Conservation (phyloP, 2,329 filamentous ascomycete species). For the Botrytis pseudocinerea region DNA sequence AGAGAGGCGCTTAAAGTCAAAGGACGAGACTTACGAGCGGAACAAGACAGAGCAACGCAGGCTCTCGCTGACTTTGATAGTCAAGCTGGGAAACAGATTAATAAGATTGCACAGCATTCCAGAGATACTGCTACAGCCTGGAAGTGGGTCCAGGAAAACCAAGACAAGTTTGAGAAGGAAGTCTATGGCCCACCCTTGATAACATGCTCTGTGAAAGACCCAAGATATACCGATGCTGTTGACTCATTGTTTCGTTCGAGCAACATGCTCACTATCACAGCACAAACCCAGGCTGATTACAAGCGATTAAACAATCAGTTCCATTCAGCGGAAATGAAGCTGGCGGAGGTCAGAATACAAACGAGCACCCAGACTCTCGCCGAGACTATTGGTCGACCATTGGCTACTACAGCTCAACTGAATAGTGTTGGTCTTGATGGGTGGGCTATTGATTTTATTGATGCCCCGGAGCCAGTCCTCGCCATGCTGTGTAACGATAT, state of each 20-base stretch:
- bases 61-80: conserved; percentile 67
- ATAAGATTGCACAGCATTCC: conserved; percentile 61
- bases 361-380: conserved; percentile 51
- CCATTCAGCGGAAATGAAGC: conserved; percentile 55
- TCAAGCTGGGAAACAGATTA: conserved; percentile 71
- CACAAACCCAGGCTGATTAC: conserved; percentile 74
- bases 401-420: conserved; percentile 56
- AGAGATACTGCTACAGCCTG: conserved; percentile 69
- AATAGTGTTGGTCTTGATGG: conserved; percentile 67
- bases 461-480: conserved; percentile 79
- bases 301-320: conserved; percentile 68
- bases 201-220: conserved; percentile 63
- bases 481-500: conserved; percentile 82
- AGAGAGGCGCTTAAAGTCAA: conserved; percentile 33
- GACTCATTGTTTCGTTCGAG: conserved; percentile 56
- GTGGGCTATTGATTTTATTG: conserved; percentile 75
- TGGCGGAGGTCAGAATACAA: conserved; percentile 70
- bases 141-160: conserved; percentile 78
- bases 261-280: conserved; percentile 67
- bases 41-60: conserved; percentile 45
- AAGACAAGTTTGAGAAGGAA: conserved; percentile 56
- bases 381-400: conserved; percentile 47
- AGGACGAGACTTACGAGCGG: conserved; percentile 46
- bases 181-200: conserved; percentile 68
- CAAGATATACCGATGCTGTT: conserved; percentile 56